Conservation (phyloP, 2,329 filamentous ascomycete species). For the Fusarium globosum region DNA sequence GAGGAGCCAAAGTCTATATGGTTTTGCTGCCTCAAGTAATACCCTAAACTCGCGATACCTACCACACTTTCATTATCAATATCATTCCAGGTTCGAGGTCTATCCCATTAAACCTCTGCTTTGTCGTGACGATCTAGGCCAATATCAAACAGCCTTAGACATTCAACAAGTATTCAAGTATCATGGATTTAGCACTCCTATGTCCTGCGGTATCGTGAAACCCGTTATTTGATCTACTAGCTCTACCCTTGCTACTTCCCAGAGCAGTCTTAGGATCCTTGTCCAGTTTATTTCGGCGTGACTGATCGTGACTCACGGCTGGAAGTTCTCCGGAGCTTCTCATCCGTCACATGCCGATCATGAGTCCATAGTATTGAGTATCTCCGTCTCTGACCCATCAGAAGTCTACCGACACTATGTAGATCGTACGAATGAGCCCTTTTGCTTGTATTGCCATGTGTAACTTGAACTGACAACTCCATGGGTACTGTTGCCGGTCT, state of each 20-base stretch:
- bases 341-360: background rate
- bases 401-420: background rate
- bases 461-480: background rate
- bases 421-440: background rate
- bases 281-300: background rate
- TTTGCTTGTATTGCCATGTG: background rate
- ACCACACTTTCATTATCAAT: background rate
- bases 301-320: background rate
- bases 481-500: background rate
- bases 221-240: accelerated
- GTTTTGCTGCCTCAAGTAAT: accelerated
- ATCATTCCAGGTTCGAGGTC: background rate
- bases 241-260: background rate
- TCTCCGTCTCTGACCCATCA: background rate
- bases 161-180: background rate
- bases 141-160: background rate
- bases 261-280: background rate
- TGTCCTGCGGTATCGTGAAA: no score
- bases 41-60: no score
- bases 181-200: no score
- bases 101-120: background rate
- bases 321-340: background rate
- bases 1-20: accelerated
- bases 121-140: no score
- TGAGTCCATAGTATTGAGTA: background rate